Conservation (phyloP, 1,284 basidiomycete species). For the Schizopora paradoxa region DNA sequence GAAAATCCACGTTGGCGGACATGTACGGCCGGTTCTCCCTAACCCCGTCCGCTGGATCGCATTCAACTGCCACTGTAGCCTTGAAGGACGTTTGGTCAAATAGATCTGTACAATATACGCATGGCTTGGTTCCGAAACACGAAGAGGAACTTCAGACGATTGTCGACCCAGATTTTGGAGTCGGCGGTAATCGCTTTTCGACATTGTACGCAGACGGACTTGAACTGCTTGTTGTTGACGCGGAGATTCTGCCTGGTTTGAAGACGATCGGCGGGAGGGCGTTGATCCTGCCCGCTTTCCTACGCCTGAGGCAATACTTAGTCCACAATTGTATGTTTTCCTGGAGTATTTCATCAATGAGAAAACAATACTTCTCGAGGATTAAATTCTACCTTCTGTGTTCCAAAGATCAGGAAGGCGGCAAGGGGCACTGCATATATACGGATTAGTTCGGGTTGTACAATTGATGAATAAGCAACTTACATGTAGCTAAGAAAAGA, state of each 20-base stretch:
- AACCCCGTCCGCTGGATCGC: no score
- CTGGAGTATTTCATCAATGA: conserved; percentile 1
- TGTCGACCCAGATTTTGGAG: no score
- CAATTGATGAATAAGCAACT: not conserved
- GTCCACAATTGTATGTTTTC: conserved; percentile 15
- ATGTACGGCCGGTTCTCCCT: no score
- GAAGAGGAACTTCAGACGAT: no score
- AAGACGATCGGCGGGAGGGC: conserved; percentile 4
- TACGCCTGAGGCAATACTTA: not conserved
- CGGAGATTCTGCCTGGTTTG: conserved; percentile 4
- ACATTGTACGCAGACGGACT: not conserved
- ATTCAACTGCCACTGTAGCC: no score
- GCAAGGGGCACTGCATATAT: conserved; percentile 14
- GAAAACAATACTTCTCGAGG: not conserved
- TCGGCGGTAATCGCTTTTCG: not conserved
- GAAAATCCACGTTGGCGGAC: no score
- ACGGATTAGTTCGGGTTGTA: not conserved
- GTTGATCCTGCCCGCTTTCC: not conserved
- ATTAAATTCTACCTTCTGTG: conserved; percentile 9
- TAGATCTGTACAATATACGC: no score
- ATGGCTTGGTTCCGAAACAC: no score
- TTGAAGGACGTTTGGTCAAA: no score
- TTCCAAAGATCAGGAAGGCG: conserved; percentile 14
- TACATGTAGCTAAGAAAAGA: conserved; percentile 13
- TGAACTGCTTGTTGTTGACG: not conserved